phyloP scores from a whole-genome alignment of 1,284 basidiomycete species.

The Ceratobasidium sp. region DNA sequence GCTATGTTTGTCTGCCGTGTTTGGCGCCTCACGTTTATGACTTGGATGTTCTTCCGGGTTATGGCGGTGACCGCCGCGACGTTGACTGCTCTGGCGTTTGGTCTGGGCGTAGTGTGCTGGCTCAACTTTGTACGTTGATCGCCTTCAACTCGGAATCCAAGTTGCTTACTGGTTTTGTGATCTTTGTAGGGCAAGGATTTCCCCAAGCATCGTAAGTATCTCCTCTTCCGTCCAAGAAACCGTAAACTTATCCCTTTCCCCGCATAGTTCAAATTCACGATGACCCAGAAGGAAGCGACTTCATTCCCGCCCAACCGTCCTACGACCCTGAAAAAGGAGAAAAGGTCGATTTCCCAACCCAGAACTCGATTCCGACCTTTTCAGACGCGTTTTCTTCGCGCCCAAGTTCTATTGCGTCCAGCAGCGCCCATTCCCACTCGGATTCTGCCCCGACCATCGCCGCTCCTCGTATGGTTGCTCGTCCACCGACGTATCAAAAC shows the following conservation, averaged over 20 bases:
- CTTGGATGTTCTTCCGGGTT: constrained; percentile 76
- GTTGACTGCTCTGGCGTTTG: constrained; percentile 68
- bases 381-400: constrained; percentile 63
- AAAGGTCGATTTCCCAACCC: constrained; percentile 75
- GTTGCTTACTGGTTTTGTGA: not conserved
- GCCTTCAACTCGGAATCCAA: not conserved
- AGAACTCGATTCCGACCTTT: constrained; percentile 64
- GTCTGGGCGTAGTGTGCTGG: constrained; percentile 74
- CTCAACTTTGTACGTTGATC: constrained; percentile 66
- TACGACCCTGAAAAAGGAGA: constrained; percentile 56
- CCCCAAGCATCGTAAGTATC: constrained; percentile 70
- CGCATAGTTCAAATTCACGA: constrained; percentile 69
- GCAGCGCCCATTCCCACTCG: constrained; percentile 35
- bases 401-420: constrained; percentile 9
- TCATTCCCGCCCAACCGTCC: constrained; percentile 55
- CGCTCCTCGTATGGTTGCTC: constrained; percentile 52
- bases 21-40: constrained; percentile 80
- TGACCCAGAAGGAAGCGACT: constrained; percentile 66
- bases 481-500: constrained; percentile 10
- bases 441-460: constrained; percentile 52
- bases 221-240: not conserved
- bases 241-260: constrained; percentile 1
- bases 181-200: constrained; percentile 69
- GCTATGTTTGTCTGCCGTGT: constrained; percentile 70
- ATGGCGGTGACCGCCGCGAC: constrained; percentile 71